Conservation (phyloP, 306 rosid genomes). For the Prunus mongolica region DNA sequence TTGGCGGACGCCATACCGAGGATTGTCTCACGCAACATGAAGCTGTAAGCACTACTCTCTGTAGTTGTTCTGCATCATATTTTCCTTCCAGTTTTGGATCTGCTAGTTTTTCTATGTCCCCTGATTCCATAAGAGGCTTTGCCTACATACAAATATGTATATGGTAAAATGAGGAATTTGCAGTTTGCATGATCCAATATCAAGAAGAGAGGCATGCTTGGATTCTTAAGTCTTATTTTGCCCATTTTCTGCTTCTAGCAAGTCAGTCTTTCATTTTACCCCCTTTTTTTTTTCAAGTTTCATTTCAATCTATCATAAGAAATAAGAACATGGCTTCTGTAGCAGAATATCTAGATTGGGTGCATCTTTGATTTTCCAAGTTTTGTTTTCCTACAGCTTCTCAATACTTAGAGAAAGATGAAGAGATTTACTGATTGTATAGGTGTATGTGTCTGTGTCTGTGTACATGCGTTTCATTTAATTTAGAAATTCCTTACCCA, state of each 20-base stretch:
- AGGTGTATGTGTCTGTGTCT: not conserved
- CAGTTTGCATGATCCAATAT: not conserved
- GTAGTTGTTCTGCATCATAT: constrained; percentile 60
- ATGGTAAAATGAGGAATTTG: too few species aligned
- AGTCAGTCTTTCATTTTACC: too few species aligned
- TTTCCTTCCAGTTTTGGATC: constrained; percentile 66
- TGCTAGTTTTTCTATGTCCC: constrained; percentile 59
- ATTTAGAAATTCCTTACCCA: constrained; percentile 54
- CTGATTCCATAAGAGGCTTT: constrained; percentile 75
- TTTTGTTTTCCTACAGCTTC: not conserved
- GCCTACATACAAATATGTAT: constrained; percentile 39
- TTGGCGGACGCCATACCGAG: constrained; percentile 66
- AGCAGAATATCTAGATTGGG: not conserved
- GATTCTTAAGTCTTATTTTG: not conserved
- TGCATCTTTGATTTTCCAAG: not conserved
- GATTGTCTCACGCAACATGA: constrained; percentile 83
- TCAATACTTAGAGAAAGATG: not conserved
- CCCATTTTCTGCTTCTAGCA: too few species aligned
- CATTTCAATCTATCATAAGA: not conserved
- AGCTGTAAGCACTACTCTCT: constrained; percentile 62
- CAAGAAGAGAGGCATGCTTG: not conserved
- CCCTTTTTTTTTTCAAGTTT: too few species aligned
- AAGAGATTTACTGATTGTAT: not conserved
- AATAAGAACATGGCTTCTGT: not conserved
- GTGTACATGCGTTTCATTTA: not conserved